Evolutionary conservation across 805 yeast species (phyloP).

Genomic region (Nakazawaea anatomiae): DNA sequence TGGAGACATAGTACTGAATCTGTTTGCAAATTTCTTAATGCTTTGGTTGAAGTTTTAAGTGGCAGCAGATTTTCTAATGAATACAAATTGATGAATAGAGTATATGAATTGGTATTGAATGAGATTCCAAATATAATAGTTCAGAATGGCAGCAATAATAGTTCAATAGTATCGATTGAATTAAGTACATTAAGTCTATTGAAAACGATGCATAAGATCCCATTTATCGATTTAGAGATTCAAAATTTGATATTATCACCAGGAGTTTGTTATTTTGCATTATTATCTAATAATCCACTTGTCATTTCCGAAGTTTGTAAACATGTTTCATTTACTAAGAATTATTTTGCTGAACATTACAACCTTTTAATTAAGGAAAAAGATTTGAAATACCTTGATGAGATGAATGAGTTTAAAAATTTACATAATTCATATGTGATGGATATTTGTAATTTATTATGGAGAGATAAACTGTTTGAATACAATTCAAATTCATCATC

Average conservation of each 20-base stretch:
- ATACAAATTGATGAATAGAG: not conserved
- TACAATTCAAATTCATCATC: conserved; percentile 25
- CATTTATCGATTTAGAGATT: conserved; percentile 16
- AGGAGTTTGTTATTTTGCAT: conserved; percentile 27
- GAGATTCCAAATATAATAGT: not conserved
- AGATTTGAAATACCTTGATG: conserved; percentile 3
- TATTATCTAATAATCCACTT: conserved; percentile 38
- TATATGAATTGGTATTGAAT: not conserved
- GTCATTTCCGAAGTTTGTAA: conserved; percentile 40
- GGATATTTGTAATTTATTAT: conserved; percentile 48
- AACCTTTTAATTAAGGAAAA: not conserved
- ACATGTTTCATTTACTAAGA: conserved; percentile 37
- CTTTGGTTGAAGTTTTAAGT: not conserved
- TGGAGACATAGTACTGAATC: not conserved
- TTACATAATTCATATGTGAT: conserved; percentile 45
- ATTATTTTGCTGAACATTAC: conserved; percentile 21
- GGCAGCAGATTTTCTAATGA: not conserved
- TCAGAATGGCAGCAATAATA: not conserved
- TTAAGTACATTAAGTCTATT: conserved; percentile 9
- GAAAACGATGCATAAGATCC: conserved; percentile 14
- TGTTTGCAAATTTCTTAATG: not conserved
- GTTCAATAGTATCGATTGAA: not conserved
- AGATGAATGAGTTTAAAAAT: conserved; percentile 19
- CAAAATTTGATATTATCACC: conserved; percentile 33
- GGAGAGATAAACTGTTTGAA: conserved; percentile 51